phyloP scores from a whole-genome alignment of 176 grass and related monocot species.

The Miscanthus lutarioriparius region DNA sequence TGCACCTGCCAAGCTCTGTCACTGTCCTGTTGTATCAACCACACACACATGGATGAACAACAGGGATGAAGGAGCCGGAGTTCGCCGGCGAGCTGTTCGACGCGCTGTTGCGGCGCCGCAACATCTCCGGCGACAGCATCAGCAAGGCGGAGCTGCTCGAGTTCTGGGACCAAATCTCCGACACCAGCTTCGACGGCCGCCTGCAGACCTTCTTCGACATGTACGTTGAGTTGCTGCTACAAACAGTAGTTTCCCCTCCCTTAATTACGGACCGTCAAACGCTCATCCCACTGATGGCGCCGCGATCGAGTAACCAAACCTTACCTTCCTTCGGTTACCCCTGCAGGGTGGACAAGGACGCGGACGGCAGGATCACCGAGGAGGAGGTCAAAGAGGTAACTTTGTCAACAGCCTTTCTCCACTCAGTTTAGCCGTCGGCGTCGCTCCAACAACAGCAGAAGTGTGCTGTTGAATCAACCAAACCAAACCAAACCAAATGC shows the following conservation, averaged over 20 bases:
- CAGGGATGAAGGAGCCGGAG: constrained; percentile 81
- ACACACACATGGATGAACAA: background rate
- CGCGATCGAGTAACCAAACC: no score
- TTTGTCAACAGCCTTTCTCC: background rate
- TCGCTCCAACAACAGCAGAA: background rate
- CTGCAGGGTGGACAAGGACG: constrained; percentile 93
- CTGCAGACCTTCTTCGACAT: constrained; percentile 99
- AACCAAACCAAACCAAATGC: background rate
- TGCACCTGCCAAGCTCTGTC: no score
- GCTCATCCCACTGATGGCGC: no score
- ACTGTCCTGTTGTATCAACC: background rate
- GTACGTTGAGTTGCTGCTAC: constrained; percentile 11
- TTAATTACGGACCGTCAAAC: background rate
- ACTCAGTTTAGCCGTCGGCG: background rate
- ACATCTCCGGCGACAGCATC: constrained; percentile 71
- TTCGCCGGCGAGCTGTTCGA: constrained; percentile 91
- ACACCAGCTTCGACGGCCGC: constrained; percentile 90
- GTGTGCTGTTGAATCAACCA: no score
- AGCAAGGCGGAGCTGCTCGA: constrained; percentile 87
- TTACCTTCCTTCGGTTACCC: no score
- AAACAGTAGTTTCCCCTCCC: background rate
- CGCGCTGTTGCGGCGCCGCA: constrained; percentile 69
- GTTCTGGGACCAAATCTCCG: constrained; percentile 94
- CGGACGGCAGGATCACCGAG: constrained; percentile 83
- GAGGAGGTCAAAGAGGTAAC: constrained; percentile 78